Conservation (phyloP, 805 yeast genomes). For the Candida takata region DNA sequence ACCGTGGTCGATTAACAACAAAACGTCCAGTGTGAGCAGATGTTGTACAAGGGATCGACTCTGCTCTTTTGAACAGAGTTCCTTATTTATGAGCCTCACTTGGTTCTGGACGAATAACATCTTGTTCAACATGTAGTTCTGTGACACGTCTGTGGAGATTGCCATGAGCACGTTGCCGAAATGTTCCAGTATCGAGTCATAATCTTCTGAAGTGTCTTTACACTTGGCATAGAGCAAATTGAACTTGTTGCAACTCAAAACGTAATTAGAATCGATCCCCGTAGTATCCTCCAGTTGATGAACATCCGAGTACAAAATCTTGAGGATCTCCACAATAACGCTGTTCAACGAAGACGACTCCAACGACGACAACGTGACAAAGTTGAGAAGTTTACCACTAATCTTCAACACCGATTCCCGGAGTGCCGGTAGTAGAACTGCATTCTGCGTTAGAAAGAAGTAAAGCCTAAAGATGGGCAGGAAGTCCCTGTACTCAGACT, state of each 20-base stretch:
- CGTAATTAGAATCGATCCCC: constrained; percentile 23
- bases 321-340: constrained; percentile 23
- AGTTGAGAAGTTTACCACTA: constrained; percentile 20
- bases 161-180: constrained; percentile 23
- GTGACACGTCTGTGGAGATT: constrained; percentile 15
- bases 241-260: constrained; percentile 24
- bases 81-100: constrained; percentile 15
- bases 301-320: constrained; percentile 20
- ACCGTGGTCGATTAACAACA: constrained; percentile 28
- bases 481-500: constrained; percentile 18
- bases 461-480: constrained; percentile 23
- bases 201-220: constrained; percentile 10
- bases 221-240: constrained; percentile 16
- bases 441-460: constrained; percentile 19
- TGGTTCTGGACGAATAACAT: constrained; percentile 18
- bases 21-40: constrained; percentile 12
- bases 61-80: background rate
- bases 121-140: constrained; percentile 24
- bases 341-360: constrained; percentile 17
- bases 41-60: constrained; percentile 10
- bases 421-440: constrained; percentile 6
- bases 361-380: constrained; percentile 18
- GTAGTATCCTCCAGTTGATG: constrained; percentile 20
- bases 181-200: constrained; percentile 22
- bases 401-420: constrained; percentile 15